Evolutionary conservation across 192 early-diverging fungal genomes (phyloP).

Genomic region (Gonapodya prolifera): DNA sequence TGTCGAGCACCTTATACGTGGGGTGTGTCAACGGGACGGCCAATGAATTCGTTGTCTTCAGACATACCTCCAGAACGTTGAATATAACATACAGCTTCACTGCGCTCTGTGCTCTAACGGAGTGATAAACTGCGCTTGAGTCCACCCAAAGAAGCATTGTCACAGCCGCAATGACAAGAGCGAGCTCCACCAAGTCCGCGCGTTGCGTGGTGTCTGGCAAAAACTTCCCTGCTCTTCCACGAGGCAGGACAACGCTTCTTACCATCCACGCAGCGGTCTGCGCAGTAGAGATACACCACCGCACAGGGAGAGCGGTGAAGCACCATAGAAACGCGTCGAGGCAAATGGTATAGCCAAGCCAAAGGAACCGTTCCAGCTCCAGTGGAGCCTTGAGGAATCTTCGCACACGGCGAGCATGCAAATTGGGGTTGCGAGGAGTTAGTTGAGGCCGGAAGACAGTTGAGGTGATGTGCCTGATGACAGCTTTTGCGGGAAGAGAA

Average conservation of each 20-base stretch:
- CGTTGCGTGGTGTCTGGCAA: slow-evolving; percentile 35
- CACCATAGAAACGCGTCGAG: slow-evolving; percentile 91
- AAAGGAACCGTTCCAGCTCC: slow-evolving; percentile 35
- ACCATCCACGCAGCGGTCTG: background rate
- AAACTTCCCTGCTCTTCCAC: background rate
- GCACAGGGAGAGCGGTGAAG: slow-evolving; percentile 84
- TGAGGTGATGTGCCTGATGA: background rate
- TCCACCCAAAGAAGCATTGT: slow-evolving; percentile 68
- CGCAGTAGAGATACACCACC: slow-evolving; percentile 12
- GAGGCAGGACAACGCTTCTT: background rate
- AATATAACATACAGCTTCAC: slow-evolving; percentile 98
- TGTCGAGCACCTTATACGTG: slow-evolving; percentile 63
- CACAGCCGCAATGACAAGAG: slow-evolving; percentile 63
- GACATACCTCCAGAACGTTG: slow-evolving; percentile 73
- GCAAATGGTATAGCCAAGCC: slow-evolving; percentile 82
- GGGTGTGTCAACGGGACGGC: background rate
- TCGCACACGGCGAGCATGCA: background rate
- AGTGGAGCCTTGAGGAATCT: background rate
- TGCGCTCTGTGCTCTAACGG: slow-evolving; percentile 85
- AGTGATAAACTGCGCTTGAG: slow-evolving; percentile 82
- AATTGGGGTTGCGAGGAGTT: background rate
- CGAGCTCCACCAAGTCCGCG: slow-evolving; percentile 81
- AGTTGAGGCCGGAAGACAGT: background rate
- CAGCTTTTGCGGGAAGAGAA: background rate
- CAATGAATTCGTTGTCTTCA: background rate